A percentile compares a stretch with the other conserved stretches of the same genome.
Conservation (phyloP, 140 eudicot species). For the Bidens hawaiensis region DNA sequence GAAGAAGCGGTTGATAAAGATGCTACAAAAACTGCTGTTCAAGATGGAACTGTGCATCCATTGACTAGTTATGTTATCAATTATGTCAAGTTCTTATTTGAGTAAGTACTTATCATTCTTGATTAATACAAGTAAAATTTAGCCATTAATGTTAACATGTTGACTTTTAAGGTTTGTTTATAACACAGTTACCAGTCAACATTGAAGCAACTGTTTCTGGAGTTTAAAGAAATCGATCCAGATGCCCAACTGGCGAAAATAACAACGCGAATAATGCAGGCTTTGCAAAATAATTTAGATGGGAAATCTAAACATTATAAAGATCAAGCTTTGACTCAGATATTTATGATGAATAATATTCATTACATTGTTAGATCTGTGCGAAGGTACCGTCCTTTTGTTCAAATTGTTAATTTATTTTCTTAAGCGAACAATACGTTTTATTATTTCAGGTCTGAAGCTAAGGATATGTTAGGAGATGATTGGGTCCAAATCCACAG, state of each 20-base stretch:
- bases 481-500: constrained; percentile 98
- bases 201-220: constrained; percentile 73
- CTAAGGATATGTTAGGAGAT: constrained; percentile 91
- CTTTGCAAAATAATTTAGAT: constrained; percentile 75
- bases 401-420: background rate
- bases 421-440: background rate
- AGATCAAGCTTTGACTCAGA: constrained; percentile 83
- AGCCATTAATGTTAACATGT: background rate
- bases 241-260: constrained; percentile 56
- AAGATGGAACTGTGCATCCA: constrained; percentile 98
- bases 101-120: constrained; percentile 48
- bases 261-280: constrained; percentile 77
- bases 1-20: constrained; percentile 98
- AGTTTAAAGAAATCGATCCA: constrained; percentile 48
- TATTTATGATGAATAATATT: constrained; percentile 92
- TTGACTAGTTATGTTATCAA: constrained; percentile 92
- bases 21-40: constrained; percentile 89
- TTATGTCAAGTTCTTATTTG: constrained; percentile 88
- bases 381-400: constrained; percentile 44
- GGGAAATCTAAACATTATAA: constrained; percentile 91
- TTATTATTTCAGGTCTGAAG: constrained; percentile 63
- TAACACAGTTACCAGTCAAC: constrained; percentile 74
- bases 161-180: constrained; percentile 5
- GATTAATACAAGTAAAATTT: background rate
- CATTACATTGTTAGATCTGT: constrained; percentile 94